Evolutionary conservation across 129 eudicot species (phyloP), one percentile per base, ranked within the genome.

Genomic region (Cynara cardunculus): DNA sequence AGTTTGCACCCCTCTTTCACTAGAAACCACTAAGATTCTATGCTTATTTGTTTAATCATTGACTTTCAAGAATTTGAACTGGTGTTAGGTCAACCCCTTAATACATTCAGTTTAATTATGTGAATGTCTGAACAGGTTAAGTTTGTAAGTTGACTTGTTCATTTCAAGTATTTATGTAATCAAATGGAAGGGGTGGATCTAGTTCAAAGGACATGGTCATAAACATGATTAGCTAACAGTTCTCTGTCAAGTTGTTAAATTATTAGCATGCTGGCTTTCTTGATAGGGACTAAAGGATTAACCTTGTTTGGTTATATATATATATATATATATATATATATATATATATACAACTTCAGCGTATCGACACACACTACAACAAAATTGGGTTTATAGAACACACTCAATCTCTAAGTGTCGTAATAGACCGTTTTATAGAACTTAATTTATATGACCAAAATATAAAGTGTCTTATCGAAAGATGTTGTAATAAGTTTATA

Each of bases 11-110:
- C 37, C 71, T 78, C 78, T 71, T 77, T 83, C 82, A 83, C 14
- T 39, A 68, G 53, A 46, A 62, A 83, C 69, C 59, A 72, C 74
- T 83, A 72, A 71, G 77, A 56, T 39, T 34, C 65, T 41, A 56
- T 71, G 18, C 49, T 7, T 0, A 11, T 37, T 76, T 34, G 21
- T 77, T 77, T 26, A 77, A 71, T 71, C 67, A 37, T 83, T 83
- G 86, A 83, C 86, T 83, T 83, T 44, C 22, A 65, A 64, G 73
- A 77, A 72, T 77, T 39, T 16, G 39, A 83, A 71, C 69, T 77
- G 59, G 78, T 83, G 82, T 83, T 83, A 77, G 86, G 86, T 83
- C 82, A 83, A 83, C 86, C 53, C 86, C 69, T 56, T 26, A 73
- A 27, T 32, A 61, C 77, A 39, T 39, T 71, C 24, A 25, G 25